Evolutionary conservation across 108 stramenopile species (phyloP).

Genomic region (Cylindrotheca fusiformis): DNA sequence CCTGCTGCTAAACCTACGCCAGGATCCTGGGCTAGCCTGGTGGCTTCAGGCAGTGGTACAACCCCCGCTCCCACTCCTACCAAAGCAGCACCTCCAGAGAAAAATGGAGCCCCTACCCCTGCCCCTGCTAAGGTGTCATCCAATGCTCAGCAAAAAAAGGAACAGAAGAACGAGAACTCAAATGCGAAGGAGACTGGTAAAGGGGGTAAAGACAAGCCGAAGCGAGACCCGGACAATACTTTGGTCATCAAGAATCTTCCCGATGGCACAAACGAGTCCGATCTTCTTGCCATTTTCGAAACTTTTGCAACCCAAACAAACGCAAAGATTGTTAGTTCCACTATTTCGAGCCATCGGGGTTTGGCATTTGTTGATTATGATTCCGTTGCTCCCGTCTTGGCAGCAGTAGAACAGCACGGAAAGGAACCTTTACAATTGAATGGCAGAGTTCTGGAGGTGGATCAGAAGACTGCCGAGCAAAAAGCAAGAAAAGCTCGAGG

Average conservation of each 20-base stretch:
- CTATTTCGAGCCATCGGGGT: constrained; percentile 59
- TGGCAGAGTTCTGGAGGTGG: constrained; percentile 40
- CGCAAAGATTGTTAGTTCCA: constrained; percentile 69
- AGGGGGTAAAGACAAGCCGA: constrained; percentile 11
- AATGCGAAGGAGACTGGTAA: constrained; percentile 23
- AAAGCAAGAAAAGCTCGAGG: constrained; percentile 19
- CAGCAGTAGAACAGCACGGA: constrained; percentile 47
- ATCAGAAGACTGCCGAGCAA: constrained; percentile 54
- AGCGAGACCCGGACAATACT: constrained; percentile 76
- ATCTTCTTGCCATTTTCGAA: constrained; percentile 75
- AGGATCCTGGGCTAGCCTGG: constrained; percentile 83
- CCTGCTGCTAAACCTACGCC: constrained; percentile 47
- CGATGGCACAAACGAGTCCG: constrained; percentile 64
- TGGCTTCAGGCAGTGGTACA: constrained; percentile 49
- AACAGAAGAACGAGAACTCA: constrained; percentile 8
- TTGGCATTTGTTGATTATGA: constrained; percentile 87
- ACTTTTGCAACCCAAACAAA: constrained; percentile 51
- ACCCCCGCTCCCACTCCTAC: constrained; percentile 22
- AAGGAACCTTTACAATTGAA: constrained; percentile 40
- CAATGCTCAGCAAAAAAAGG: constrained; percentile 13
- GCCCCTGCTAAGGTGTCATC: constrained; percentile 15
- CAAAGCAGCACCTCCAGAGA: constrained; percentile 14
- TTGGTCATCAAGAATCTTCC: constrained; percentile 82
- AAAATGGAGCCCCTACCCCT: constrained; percentile 11
- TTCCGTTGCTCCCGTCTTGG: constrained; percentile 59